phyloP scores from a whole-genome alignment of 257 asterid species.

The Nicotiana otophora region DNA sequence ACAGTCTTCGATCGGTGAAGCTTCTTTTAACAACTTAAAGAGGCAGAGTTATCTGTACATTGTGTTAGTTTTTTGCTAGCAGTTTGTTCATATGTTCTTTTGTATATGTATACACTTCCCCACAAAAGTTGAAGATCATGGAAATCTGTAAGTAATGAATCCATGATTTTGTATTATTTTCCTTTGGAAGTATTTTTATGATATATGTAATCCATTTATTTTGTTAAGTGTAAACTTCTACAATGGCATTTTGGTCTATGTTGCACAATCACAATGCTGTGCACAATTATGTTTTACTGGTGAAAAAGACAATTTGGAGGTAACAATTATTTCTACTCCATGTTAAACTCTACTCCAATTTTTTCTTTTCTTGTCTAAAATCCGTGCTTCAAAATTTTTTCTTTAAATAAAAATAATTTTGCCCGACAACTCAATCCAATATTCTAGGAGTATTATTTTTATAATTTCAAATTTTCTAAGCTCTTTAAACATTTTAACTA shows the following conservation, averaged over 20 bases:
- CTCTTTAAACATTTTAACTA: too few relatives aligned
- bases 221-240: background rate
- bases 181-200: background rate
- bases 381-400: too few relatives aligned
- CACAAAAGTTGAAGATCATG: background rate
- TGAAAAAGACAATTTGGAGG: too few relatives aligned
- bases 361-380: too few relatives aligned
- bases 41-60: background rate
- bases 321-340: too few relatives aligned
- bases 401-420: too few relatives aligned
- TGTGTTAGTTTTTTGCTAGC: constrained; percentile 24
- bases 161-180: background rate
- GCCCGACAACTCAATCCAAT: too few relatives aligned
- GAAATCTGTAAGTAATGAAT: background rate
- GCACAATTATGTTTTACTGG: background rate
- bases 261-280: background rate
- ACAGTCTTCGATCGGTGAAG: constrained; percentile 64
- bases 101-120: background rate
- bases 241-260: background rate
- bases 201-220: background rate
- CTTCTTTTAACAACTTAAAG: background rate
- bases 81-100: background rate
- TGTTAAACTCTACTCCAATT: too few relatives aligned
- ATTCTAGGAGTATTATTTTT: too few relatives aligned
- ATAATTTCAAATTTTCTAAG: too few relatives aligned